Percentiles rank a stretch among this genome's conserved stretches.
These are phyloP conservation scores for Sarocladium oryzae DNA, from an alignment of 2,329 filamentous ascomycete genomes.

Conservation along the genomic window DNA sequence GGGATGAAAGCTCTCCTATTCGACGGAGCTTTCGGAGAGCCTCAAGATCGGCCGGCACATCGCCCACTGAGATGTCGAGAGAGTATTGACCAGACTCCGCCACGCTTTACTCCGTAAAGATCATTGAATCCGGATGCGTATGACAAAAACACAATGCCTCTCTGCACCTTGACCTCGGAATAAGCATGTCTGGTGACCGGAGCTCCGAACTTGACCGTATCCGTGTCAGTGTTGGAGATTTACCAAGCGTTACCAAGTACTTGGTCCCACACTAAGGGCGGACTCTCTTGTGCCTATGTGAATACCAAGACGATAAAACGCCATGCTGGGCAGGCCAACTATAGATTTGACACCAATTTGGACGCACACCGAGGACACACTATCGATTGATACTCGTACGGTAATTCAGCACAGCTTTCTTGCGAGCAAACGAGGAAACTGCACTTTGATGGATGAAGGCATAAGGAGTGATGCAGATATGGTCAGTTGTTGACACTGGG, in stretches of 20 bases:
- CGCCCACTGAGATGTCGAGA: too few relatives aligned
- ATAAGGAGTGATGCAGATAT: background rate
- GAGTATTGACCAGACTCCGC: too few relatives aligned
- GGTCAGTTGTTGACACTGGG: background rate
- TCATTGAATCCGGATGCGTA: constrained; percentile 3
- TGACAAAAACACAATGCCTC: constrained; percentile 1
- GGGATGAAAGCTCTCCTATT: background rate
- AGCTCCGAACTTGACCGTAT: constrained; percentile 2
- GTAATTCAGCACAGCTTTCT: too few relatives aligned
- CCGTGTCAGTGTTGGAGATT: background rate
- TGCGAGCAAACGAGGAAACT: too few relatives aligned
- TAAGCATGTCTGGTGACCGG: constrained; percentile 7
- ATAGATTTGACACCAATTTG: too few relatives aligned
- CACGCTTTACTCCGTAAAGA: too few relatives aligned
- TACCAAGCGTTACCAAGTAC: constrained; percentile 2
- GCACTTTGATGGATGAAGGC: too few relatives aligned
- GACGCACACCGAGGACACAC: too few relatives aligned
- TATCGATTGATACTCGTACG: too few relatives aligned
- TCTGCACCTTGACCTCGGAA: background rate
- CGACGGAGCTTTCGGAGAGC: constrained; percentile 3
- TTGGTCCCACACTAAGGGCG: constrained; percentile 2
- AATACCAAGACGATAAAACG: background rate
- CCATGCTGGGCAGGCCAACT: background rate
- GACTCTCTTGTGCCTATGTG: background rate
- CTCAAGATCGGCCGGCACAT: background rate